Evolutionary conservation across 371 early-diverging fungal genomes (phyloP), one percentile per base, ranked within the genome.

Genomic region (Apophysomyces trapeziformis): DNA sequence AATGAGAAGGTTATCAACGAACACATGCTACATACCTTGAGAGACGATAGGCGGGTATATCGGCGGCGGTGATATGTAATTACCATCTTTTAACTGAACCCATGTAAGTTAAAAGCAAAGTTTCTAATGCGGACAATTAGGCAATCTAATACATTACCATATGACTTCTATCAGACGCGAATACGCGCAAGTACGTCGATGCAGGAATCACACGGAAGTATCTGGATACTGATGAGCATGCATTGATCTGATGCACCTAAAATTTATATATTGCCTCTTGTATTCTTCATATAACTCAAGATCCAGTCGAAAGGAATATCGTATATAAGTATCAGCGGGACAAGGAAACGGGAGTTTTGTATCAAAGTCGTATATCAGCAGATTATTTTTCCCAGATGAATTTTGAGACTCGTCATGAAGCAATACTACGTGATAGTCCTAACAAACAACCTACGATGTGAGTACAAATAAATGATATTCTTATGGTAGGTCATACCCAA

Each of bases 341-440:
- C 73, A 72, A 1, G 77, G 79, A 61, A 82, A 82, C 5, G 75
- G 68, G 5, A 82, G 63, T 1, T 35, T 16, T 5, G 76, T 74
- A 63, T 82, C 82, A 39, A 76, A 70, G 47, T 82, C 82, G 38
- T 79, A 79, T 0, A 82, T 64, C 57, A 57, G 7, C 11, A n/a
- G 58, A 16, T 37, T 18, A 37, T 58, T 43, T 58, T 56, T 56
- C 58, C 43, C 21, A n/a, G 9, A 61, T 61, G 26, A 43, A 36
- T 9, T n/a, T 54, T n/a, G 59, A 38, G 32, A 50, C 32, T 4
- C 6, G 1, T 21, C 21, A 21, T 67, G 66, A 13, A 63, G 57
- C 2, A 81, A 36, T 13, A 81, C 68, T 12, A 81, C 82, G 70
- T 81, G 82, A 60, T 81, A 81, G 65, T 81, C 82, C 81, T 81